Evolutionary conservation across 768 basidiomycete genomes (phyloP).

Genomic region (Rickenella mellea): DNA sequence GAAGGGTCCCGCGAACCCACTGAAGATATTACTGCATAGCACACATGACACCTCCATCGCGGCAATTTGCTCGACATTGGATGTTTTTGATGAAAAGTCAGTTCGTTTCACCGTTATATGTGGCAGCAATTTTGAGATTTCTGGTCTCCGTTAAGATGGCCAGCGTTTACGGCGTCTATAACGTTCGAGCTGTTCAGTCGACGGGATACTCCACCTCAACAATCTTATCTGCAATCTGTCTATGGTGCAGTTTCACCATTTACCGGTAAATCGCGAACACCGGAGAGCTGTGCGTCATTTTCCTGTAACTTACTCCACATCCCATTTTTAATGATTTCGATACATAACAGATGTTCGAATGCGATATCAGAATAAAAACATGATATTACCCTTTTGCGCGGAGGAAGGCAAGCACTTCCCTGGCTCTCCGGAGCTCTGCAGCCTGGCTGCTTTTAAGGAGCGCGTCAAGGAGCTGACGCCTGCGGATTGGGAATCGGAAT

Average conservation of each 20-base stretch:
- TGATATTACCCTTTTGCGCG: slow-evolving; percentile 56
- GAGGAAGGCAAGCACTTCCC: slow-evolving; percentile 56
- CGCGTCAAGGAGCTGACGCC: slow-evolving; percentile 60
- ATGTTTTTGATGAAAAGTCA: slow-evolving; percentile 64
- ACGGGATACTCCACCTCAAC: slow-evolving; percentile 6
- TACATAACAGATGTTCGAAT: slow-evolving; percentile 51
- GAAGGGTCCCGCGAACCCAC: slow-evolving; percentile 32
- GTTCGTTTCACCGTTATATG: slow-evolving; percentile 9
- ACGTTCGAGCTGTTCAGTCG: slow-evolving; percentile 67
- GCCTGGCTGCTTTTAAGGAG: slow-evolving; percentile 50
- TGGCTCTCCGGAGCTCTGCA: slow-evolving; percentile 68
- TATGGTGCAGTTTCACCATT: slow-evolving; percentile 16
- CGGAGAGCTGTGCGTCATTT: not conserved
- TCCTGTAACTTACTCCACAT: not conserved
- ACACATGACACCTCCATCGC: slow-evolving; percentile 71
- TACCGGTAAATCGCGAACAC: not conserved
- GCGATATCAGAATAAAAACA: slow-evolving; percentile 63
- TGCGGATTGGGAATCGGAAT: slow-evolving; percentile 56
- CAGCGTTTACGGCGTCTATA: slow-evolving; percentile 63
- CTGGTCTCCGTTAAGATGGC: slow-evolving; percentile 42
- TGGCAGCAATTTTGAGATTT: not conserved
- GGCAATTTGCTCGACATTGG: slow-evolving; percentile 51
- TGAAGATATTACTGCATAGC: slow-evolving; percentile 59
- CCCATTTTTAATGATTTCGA: not conserved
- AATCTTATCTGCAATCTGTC: slow-evolving; percentile 26